Base-by-base conservation (phyloP, 2,329 filamentous ascomycete species). In the Talaromyces albobiverticillius region DNA sequence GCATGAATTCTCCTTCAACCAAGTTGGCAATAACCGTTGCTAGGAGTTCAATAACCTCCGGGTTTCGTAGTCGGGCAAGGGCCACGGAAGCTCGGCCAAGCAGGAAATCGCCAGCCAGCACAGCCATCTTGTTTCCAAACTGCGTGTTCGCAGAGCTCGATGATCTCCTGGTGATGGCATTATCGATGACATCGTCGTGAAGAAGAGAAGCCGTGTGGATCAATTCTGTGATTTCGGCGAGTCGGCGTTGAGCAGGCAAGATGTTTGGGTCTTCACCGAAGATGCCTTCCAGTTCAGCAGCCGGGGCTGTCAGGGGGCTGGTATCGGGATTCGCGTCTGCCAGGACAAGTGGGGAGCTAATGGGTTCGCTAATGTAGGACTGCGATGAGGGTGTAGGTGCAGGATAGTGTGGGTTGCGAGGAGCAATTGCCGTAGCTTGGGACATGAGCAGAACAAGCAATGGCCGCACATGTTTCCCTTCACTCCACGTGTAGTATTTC, bases 111-210 rank as follows among this genome's bases (percentile, higher is more conserved):
- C 94, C 94, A 0, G 94, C 94, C 61, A 99, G 76, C 2, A 99
- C 93, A 13, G 94, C 93, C 93, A 99, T 97, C 74, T 99, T 99
- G 79, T 99, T 99, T 60, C 94, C 94, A 65, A 97, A 97, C 65
- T 92, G 89, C 58, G 94, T 82, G 70, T 99, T 99, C 29, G 94
- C 94, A 2, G 90, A 95, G 7, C 90, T 88, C 2, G 85, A 84
- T 26, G 90, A 89, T 57, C 94, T 88, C 53, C 94, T 85, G 10
- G 91, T 88, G 40, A 89, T 80, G 1, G 92, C 95, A 70, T 93
- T 89, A 69, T 99, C 94, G 67, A 99, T 96, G 26, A 99, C 94
- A 75, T 99, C 94, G 80, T 99, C 94, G 74, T 99, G 94, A 13
- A 99, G 84, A 16, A 99, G 82, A 1, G 93, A 97, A 0, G 94